These are phyloP conservation scores for Kazachstania taianensis DNA, from an alignment of 805 yeast species.

Conservation along the genomic window DNA sequence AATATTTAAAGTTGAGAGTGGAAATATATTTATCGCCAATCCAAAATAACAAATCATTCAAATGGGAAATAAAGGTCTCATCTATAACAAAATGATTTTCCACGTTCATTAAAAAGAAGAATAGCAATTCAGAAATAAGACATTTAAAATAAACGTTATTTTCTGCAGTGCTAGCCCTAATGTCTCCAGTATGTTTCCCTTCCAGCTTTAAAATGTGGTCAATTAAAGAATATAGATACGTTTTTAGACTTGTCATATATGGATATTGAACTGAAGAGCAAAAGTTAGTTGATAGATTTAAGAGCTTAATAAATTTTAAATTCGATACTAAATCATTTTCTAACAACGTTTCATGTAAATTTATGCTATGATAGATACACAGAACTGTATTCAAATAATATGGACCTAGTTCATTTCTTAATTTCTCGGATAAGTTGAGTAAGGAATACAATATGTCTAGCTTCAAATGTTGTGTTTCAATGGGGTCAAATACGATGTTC, in stretches of 20 bases:
- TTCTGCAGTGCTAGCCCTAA: background rate
- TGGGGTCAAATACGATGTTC: background rate
- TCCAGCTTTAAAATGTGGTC: background rate
- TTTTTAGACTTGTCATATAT: slow-evolving; percentile 3
- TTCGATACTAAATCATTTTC: slow-evolving; percentile 8
- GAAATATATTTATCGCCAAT: slow-evolving; percentile 12
- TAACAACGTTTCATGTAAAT: slow-evolving; percentile 7
- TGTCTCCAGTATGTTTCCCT: slow-evolving; percentile 1
- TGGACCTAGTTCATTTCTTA: slow-evolving; percentile 14
- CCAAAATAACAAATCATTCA: too few relatives aligned
- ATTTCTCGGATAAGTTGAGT: slow-evolving; percentile 13
- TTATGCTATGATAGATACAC: slow-evolving; percentile 6
- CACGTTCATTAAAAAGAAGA: slow-evolving; percentile 7
- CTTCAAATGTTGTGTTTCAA: slow-evolving; percentile 8
- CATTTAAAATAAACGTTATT: too few relatives aligned
- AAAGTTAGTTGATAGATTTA: slow-evolving; percentile 14
- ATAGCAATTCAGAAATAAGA: slow-evolving; percentile 11
- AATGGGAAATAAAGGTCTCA: background rate
- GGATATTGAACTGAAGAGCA: slow-evolving; percentile 11
- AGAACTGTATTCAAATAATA: slow-evolving; percentile 10
- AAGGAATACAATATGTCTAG: slow-evolving; percentile 17
- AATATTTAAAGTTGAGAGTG: slow-evolving; percentile 17
- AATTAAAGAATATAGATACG: slow-evolving; percentile 7
- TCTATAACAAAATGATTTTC: background rate
- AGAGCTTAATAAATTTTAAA: slow-evolving; percentile 14